phyloP scores from a whole-genome alignment of 768 basidiomycete species.

The Lentinula boryana region DNA sequence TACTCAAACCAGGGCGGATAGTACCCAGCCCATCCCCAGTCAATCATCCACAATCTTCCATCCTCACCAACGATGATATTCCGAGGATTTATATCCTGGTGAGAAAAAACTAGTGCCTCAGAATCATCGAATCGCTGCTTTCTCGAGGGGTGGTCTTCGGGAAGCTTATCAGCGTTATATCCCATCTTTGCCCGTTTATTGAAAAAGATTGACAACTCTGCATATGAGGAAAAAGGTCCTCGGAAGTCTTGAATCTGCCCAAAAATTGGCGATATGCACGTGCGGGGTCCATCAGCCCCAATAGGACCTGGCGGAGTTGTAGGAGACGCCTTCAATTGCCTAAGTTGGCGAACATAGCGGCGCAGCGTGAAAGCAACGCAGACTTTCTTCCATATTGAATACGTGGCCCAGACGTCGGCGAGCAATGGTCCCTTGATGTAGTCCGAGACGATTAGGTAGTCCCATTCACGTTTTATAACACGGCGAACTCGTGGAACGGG shows the following conservation, averaged over 20 bases:
- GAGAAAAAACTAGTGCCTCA: constrained; percentile 16
- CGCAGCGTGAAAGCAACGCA: constrained; percentile 15
- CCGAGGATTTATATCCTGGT: constrained; percentile 14
- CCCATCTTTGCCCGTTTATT: constrained; percentile 4
- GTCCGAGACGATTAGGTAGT: constrained; percentile 13
- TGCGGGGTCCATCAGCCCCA: constrained; percentile 5
- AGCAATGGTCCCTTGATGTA: constrained; percentile 13
- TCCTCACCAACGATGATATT: constrained; percentile 16
- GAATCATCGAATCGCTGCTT: constrained; percentile 12
- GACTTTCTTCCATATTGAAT: constrained; percentile 11
- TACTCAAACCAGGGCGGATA: constrained; percentile 11
- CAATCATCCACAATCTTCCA: constrained; percentile 16
- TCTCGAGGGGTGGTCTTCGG: constrained; percentile 6
- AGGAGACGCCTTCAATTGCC: not conserved
- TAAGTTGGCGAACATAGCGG: constrained; percentile 15
- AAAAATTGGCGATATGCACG: constrained; percentile 10
- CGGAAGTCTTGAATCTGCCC: not conserved
- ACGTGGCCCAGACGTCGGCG: constrained; percentile 10
- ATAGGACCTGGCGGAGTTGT: constrained; percentile 11
- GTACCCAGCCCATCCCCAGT: constrained; percentile 16
- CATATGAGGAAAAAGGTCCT: constrained; percentile 14
- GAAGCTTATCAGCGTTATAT: not conserved
- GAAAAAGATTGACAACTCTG: constrained; percentile 12
- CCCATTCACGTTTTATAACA: constrained; percentile 7
- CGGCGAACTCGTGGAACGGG: constrained; percentile 15